Evolutionary conservation across 2,329 filamentous ascomycete species (phyloP).

Genomic region (Trichophyton benhamiae): DNA sequence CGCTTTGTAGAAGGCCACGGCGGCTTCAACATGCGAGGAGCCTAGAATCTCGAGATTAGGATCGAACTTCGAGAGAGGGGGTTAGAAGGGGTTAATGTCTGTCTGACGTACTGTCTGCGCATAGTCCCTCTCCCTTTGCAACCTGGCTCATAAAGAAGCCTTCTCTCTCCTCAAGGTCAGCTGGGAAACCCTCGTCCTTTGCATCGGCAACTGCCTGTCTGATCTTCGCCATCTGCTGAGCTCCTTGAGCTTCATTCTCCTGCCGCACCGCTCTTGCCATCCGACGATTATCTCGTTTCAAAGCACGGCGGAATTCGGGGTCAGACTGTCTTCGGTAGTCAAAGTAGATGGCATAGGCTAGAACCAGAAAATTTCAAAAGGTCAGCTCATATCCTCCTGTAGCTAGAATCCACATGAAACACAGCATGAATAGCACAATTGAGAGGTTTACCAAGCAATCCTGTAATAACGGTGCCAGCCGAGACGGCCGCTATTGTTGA

Average conservation of each 20-base stretch:
- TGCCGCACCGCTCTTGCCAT: constrained; percentile 37
- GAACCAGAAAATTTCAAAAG: neutral
- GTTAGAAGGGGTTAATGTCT: neutral
- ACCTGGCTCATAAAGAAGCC: constrained; percentile 95
- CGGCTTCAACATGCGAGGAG: constrained; percentile 56
- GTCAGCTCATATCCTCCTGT: neutral
- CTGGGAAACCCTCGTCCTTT: constrained; percentile 83
- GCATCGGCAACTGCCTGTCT: constrained; percentile 64
- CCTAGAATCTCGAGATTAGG: constrained; percentile 18
- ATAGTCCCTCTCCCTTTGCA: constrained; percentile 71
- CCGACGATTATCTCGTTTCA: constrained; percentile 40
- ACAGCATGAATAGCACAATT: neutral
- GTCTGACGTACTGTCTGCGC: constrained; percentile 57
- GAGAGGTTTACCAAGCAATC: constrained; percentile 38
- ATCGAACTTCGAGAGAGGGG: neutral
- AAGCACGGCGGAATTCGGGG: constrained; percentile 48
- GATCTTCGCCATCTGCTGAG: constrained; percentile 51
- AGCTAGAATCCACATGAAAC: constrained; percentile 9
- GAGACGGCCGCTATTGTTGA: constrained; percentile 47
- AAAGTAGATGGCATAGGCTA: constrained; percentile 54
- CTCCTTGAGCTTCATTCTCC: constrained; percentile 36
- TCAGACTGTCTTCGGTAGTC: constrained; percentile 54
- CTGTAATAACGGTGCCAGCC: constrained; percentile 46
- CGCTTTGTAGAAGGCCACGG: constrained; percentile 93
- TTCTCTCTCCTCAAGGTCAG: constrained; percentile 84